Evolutionary conservation across 306 rosid genomes (phyloP), one percentile per base, ranked within the genome.

Genomic region (Pyrus betulifolia): DNA sequence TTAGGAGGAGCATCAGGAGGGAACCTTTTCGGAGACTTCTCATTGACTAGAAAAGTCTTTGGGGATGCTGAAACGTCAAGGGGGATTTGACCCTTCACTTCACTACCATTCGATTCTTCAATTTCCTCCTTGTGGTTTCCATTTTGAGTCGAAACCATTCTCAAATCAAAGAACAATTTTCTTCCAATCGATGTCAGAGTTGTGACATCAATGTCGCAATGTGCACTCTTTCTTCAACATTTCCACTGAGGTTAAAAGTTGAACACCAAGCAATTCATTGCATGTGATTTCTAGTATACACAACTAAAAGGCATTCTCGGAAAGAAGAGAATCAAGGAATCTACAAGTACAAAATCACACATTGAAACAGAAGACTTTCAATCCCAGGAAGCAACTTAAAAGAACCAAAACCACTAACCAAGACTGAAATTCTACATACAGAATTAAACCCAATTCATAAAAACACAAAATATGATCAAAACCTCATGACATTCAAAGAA

Each of bases 141-240:
- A 51, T 84, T 83, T 70, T 83, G 86, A 78, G 80, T 76, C 18
- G 82, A 79, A 75, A 59, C 82, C 97, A 95, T 95, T 78, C 74
- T 85, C 70, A 55, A 72, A 40, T 8, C 65, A 25, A 70, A 58
- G 42, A 63, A 15, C 21, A 23, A 58, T 68, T 46, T 9, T 74
- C 72, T 80, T 59, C 69, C 78, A 74, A 73, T 70, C 81, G 52
- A 58, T 70, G 74, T 80, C 54, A 70, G 45, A 81, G 68, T 65
- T 55, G 74, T 55, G 42, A 71, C 67, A 58, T 75, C 80, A 81
- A 72, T 30, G 81, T 66, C 46, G 12, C 62, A 61, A 54, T 40
- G 58, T 40, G 28, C 18, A 71, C 58, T 17, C 40, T 55, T 62
- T 76, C 76, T 67, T 70, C 77, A 44, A 70, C 65, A 52, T 21